Conservation (phyloP, 257 asterid species). For the Solanum chiquidenum region DNA sequence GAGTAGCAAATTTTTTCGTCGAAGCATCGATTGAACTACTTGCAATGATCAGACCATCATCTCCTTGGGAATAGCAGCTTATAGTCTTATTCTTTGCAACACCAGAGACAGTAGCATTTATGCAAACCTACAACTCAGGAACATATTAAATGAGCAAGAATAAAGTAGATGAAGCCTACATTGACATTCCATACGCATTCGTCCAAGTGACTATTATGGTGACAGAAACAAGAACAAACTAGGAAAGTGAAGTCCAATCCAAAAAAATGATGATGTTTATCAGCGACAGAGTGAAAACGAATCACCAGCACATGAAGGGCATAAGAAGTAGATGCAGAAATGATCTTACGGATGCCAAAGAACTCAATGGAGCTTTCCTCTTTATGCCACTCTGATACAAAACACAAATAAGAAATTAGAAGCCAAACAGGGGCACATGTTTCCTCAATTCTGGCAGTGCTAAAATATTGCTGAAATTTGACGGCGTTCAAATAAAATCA, state of each 20-base stretch:
- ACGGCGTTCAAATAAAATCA: not conserved
- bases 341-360: not conserved
- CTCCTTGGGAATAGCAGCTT: not conserved
- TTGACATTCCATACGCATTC: not conserved
- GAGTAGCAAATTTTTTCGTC: not conserved
- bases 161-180: not conserved
- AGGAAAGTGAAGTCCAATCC: not conserved
- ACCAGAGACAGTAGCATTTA: not conserved
- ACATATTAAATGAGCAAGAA: not conserved
- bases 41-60: not conserved
- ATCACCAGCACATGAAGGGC: not conserved
- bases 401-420: not conserved
- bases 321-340: not conserved
- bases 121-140: not conserved
- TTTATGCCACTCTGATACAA: not conserved
- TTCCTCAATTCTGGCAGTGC: not conserved
- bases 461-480: not conserved
- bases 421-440: not conserved
- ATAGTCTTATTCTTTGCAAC: not conserved
- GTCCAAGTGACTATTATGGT: not conserved
- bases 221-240: not conserved
- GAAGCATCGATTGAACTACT: not conserved
- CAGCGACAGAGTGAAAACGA: not conserved
- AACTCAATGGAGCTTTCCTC: not conserved
- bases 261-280: not conserved